phyloP scores from a whole-genome alignment of 2,329 filamentous ascomycete species.

The Mycosphaerella sp. region DNA sequence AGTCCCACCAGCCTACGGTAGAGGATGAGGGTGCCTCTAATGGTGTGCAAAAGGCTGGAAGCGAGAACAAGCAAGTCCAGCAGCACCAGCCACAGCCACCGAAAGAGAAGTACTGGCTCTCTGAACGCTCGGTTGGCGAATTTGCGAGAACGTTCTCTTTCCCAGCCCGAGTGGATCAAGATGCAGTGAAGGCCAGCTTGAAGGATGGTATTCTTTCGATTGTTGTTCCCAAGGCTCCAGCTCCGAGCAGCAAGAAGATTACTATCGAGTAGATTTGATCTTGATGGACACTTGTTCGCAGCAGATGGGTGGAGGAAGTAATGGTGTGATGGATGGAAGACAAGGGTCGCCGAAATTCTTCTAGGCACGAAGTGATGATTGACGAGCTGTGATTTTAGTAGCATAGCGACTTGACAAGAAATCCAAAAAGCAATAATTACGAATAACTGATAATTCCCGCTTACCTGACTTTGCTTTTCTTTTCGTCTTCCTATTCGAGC shows the following conservation, averaged over 20 bases:
- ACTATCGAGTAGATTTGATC: conserved; percentile 46
- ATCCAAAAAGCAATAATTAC: no score
- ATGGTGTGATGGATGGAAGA: neutral
- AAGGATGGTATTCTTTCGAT: conserved; percentile 56
- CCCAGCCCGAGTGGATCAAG: conserved; percentile 52
- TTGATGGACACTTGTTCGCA: neutral
- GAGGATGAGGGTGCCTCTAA: conserved; percentile 50
- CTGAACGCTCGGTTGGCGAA: conserved; percentile 53
- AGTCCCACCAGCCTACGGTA: conserved; percentile 54
- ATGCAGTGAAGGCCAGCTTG: conserved; percentile 54
- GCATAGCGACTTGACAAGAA: conserved; percentile 1
- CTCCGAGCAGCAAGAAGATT: conserved; percentile 47
- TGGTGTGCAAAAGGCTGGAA: conserved; percentile 24
- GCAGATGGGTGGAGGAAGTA: neutral
- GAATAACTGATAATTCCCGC: no score
- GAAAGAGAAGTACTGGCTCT: conserved; percentile 59
- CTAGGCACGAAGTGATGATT: neutral
- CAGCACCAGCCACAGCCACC: neutral
- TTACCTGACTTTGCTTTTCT: no score
- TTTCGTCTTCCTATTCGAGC: no score
- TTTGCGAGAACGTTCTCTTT: conserved; percentile 56
- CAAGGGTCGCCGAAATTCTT: neutral
- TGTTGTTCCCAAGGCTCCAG: conserved; percentile 50
- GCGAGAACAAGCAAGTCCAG: conserved; percentile 31
- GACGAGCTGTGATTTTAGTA: conserved; percentile 11